Evolutionary conservation across 768 basidiomycete genomes (phyloP), one percentile per base, ranked within the genome.

Genomic region (Rhodotorula babjevae): DNA sequence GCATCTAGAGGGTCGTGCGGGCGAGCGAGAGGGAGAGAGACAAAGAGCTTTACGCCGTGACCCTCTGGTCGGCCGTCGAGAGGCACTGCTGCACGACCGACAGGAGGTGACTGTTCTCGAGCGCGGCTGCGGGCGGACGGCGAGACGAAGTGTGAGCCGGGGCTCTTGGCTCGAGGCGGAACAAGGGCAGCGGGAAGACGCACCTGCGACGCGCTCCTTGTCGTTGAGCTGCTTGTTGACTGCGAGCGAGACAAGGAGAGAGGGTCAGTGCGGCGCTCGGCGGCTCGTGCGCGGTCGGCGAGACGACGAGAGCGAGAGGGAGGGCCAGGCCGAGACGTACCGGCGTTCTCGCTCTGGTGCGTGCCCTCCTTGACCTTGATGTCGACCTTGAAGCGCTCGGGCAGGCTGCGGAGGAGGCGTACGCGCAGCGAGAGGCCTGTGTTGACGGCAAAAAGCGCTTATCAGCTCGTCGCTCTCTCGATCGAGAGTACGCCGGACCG

Each of bases 161-260:
- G 8, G 44, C 14, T 57, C 14, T 53, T 3, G 21, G 5, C 50
- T 7, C 14, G 44, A n/a, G 9, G 29, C 2, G 47, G 3, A 23
- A 3, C 19, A n/a, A 4, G 16, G 27, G 3, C 18, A 33, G 25
- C 23, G 15, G 9, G 36, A 4, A 53, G 63, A 21, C 53, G 23
- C 15, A 73, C 76, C 76, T 36, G 93, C 93, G 3, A 98, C 96
- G 53, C 96, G 86, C 82, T 99, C 96, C 82, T 99, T 99, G 83
- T 99, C 96, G 78, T 99, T 99, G 47, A 99, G 84, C 79, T 99
- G 96, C 80, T 97, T 97, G 82, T 98, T 99, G 19, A 99, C 96
- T 95, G 74, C 61, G 36, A 14, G 21, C 18, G 27, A 18, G 21
- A 36, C 36, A 9, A 36, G 9, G 36, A 2, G 25, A 6, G 33